These are phyloP conservation scores for Plantago rigida DNA, from an alignment of 305 asterid genomes.

Conservation along the genomic window DNA sequence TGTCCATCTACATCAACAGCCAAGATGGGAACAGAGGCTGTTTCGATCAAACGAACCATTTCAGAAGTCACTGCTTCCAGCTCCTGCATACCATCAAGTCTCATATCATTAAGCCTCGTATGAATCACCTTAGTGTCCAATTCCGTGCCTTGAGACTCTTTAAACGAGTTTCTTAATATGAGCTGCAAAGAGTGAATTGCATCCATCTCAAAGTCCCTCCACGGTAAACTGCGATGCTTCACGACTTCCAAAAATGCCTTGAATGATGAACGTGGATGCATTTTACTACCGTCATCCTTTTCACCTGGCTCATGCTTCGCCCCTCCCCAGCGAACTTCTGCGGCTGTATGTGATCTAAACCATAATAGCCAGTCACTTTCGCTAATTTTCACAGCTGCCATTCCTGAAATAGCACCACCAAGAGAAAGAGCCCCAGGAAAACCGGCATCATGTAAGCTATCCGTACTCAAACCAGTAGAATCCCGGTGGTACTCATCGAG, in stretches of 20 bases:
- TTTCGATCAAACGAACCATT: conserved; percentile 87
- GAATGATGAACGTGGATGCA: conserved; percentile 88
- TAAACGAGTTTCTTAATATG: conserved; percentile 62
- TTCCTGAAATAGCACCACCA: conserved; percentile 71
- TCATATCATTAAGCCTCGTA: conserved; percentile 58
- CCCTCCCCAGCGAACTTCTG: conserved; percentile 82
- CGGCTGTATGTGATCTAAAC: conserved; percentile 91
- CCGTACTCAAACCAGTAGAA: conserved; percentile 81
- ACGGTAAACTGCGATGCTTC: conserved; percentile 61
- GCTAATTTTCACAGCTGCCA: conserved; percentile 81
- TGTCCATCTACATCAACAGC: conserved; percentile 77
- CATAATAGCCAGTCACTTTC: conserved; percentile 85
- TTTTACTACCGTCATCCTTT: conserved; percentile 65
- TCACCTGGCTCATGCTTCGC: conserved; percentile 73
- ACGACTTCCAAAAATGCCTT: conserved; percentile 82
- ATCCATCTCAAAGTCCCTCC: conserved; percentile 94
- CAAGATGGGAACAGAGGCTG: conserved; percentile 84
- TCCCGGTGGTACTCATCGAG: conserved; percentile 69
- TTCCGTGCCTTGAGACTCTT: conserved; percentile 38
- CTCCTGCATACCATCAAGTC: conserved; percentile 72
- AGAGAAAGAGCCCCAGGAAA: conserved; percentile 78
- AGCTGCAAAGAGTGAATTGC: conserved; percentile 90
- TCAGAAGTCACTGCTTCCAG: conserved; percentile 82
- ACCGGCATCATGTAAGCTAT: conserved; percentile 79
- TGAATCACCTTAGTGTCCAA: conserved; percentile 42